Base-by-base conservation (phyloP, 108 stramenopile species). In the Discostella stelligeroides region DNA sequence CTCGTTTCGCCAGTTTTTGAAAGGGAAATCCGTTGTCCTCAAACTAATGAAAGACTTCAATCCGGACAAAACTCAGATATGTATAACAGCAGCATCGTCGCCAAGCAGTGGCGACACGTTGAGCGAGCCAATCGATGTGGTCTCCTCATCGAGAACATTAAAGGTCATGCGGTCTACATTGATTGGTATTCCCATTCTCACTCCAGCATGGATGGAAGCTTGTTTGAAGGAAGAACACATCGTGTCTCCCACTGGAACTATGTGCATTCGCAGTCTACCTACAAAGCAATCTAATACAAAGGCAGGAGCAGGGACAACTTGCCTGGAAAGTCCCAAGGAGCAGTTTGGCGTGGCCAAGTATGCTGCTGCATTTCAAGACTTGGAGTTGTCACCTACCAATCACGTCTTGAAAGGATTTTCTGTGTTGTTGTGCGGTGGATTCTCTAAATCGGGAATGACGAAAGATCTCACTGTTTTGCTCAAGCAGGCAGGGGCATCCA, bases 121-220 rank as follows among this genome's bases (percentile, higher is more conserved):
- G 51, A 67, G 12, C 29, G 37, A 25, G 20, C 55, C 54, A 28
- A 27, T 24, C 0, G 69, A 86, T 76, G 50, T 73, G 14, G 63
- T 65, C 2, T 79, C 88, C 11, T 66, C 66, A 34, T 51, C 79
- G 20, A 76, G 93, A 9, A 91, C 92, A 14, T 62, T 88, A 57
- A 94, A 94, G 69, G 85, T 75, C n/a, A 90, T 94, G 90, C 65
- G 78, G 63, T 82, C 87, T 1, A 70, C 89, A 7, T 59, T 94
- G 23, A 82, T 77, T 4, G 93, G 93, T 4, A 73, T 94, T 45
- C 90, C 90, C 10, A 80, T 94, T 43, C 85, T 94, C 10, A 68
- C 87, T 23, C 82, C 81, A n/a, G 46, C 46, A 34, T 94, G 93
- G 93, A 67, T 89, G 25, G 43, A 65, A 8, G 37, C 55, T 18